phyloP scores from a whole-genome alignment of 441 rosid species.

The Brassica balearica region DNA sequence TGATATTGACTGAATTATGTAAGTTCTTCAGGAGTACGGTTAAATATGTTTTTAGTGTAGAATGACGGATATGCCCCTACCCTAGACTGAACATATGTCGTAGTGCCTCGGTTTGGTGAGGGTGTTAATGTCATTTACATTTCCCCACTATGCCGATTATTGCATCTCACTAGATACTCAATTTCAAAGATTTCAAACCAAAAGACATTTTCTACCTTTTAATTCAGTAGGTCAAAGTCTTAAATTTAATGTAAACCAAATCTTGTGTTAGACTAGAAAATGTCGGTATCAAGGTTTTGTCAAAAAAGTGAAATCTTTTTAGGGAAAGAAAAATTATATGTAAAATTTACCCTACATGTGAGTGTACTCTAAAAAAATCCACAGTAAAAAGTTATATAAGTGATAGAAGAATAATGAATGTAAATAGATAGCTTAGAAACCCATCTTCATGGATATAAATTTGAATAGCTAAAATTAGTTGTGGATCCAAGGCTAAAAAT shows the following conservation, averaged over 20 bases:
- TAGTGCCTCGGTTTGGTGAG: conserved; percentile 1
- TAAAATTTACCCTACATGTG: too few relatives aligned
- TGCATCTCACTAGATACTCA: conserved; percentile 16
- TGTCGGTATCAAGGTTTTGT: too few relatives aligned
- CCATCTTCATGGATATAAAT: conserved; percentile 27
- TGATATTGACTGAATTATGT: conserved; percentile 38
- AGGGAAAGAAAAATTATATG: too few relatives aligned
- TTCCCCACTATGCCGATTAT: neutral
- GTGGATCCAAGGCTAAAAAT: conserved; percentile 26
- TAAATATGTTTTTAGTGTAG: conserved; percentile 26
- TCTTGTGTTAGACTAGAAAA: too few relatives aligned
- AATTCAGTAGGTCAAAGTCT: neutral
- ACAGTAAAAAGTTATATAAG: too few relatives aligned
- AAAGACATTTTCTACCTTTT: conserved; percentile 3
- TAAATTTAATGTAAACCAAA: too few relatives aligned
- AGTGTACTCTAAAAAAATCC: too few relatives aligned
- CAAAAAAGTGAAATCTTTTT: too few relatives aligned
- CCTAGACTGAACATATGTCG: neutral
- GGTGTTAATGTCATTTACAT: conserved; percentile 24
- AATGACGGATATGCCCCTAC: conserved; percentile 24
- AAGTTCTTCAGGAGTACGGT: conserved; percentile 47
- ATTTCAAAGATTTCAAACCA: conserved; percentile 30
- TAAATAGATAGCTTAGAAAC: neutral
- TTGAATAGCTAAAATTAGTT: conserved; percentile 39
- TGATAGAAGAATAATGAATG: neutral